These are phyloP conservation scores for Lodderomyces jiufengensis DNA, from an alignment of 1,139 yeast species.

Conservation along the genomic window DNA sequence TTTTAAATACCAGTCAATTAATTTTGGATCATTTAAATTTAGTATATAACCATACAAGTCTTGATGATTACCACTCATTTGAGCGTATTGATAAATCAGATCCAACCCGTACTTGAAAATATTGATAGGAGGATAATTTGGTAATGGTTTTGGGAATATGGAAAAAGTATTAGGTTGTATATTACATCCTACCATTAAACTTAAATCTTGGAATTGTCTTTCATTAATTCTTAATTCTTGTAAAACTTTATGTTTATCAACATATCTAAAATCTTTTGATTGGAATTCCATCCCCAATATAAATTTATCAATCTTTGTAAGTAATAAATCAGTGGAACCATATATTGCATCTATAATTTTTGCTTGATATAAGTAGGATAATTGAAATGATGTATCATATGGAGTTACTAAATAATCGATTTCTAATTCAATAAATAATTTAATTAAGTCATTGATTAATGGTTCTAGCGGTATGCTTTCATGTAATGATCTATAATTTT, in stretches of 20 bases:
- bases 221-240: constrained; percentile 57
- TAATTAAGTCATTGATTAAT: constrained; percentile 53
- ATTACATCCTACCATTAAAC: constrained; percentile 75
- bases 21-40: constrained; percentile 35
- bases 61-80: constrained; percentile 21
- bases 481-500: constrained; percentile 43
- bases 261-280: constrained; percentile 59
- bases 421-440: constrained; percentile 52
- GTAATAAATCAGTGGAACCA: constrained; percentile 78
- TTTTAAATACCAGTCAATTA: constrained; percentile 35
- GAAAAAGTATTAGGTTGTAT: constrained; percentile 67
- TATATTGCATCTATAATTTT: constrained; percentile 69
- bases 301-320: constrained; percentile 64
- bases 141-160: constrained; percentile 47
- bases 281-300: constrained; percentile 70
- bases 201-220: constrained; percentile 70
- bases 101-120: constrained; percentile 44
- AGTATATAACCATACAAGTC: constrained; percentile 37
- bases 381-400: constrained; percentile 75
- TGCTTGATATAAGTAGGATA: constrained; percentile 62
- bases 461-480: constrained; percentile 48
- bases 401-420: constrained; percentile 80
- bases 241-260: constrained; percentile 58
- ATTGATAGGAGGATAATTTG: constrained; percentile 42
- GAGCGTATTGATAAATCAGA: constrained; percentile 36